These are phyloP conservation scores for Penstemon davidsonii DNA, from an alignment of 257 asterid species.

Conservation along the genomic window DNA sequence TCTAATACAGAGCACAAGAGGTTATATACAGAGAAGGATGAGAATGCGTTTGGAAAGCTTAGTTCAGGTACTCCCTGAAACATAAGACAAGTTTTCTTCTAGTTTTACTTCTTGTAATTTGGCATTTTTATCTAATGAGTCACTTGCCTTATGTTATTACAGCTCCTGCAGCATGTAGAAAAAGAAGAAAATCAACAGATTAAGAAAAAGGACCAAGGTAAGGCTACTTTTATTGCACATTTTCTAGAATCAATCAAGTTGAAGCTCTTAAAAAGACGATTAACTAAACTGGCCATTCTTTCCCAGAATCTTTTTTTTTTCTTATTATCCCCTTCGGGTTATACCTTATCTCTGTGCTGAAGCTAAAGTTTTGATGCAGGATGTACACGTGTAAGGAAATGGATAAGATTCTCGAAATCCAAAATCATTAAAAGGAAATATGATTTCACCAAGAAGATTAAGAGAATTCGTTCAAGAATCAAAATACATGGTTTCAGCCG, in stretches of 20 bases:
- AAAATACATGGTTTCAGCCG: conserved; percentile 62
- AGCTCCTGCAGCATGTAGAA: conserved; percentile 51
- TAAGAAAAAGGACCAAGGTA: conserved; percentile 46
- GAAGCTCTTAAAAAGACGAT: neutral
- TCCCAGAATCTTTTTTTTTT: neutral
- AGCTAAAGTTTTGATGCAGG: conserved; percentile 44
- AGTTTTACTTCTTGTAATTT: neutral
- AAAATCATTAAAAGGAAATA: conserved; percentile 44
- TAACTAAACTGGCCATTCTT: neutral
- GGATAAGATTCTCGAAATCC: conserved; percentile 56
- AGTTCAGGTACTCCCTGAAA: conserved; percentile 58
- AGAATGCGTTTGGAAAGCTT: conserved; percentile 60
- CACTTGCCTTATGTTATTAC: conserved; percentile 26
- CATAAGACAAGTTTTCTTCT: neutral
- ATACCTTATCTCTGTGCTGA: neutral
- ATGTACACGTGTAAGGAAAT: conserved; percentile 41
- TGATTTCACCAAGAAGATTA: conserved; percentile 49
- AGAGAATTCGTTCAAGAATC: conserved; percentile 64
- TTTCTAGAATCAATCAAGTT: neutral
- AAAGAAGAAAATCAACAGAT: conserved; percentile 43
- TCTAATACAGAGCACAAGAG: conserved; percentile 66
- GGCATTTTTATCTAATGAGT: conserved; percentile 6
- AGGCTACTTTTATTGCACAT: conserved; percentile 9
- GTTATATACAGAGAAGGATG: conserved; percentile 86
- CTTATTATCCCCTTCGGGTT: neutral